These are phyloP conservation scores for Daucus carota DNA, from an alignment of 129 eudicot genomes.

Conservation along the genomic window DNA sequence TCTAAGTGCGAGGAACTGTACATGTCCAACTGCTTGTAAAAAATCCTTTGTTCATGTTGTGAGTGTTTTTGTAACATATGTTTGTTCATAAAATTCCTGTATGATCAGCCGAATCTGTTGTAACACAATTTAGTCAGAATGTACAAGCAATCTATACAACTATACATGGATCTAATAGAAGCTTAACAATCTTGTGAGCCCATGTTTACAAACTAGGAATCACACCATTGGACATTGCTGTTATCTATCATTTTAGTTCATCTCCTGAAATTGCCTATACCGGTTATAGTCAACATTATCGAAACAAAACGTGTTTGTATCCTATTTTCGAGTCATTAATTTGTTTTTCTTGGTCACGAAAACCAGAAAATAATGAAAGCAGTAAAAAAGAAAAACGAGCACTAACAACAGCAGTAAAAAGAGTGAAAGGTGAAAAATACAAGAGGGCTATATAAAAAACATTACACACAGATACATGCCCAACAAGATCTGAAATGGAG, in stretches of 20 bases:
- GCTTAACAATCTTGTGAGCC: not conserved
- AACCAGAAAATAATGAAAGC: too few species aligned
- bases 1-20: not conserved
- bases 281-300: too few species aligned
- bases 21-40: not conserved
- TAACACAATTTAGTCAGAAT: not conserved
- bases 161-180: not conserved
- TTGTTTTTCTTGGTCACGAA: too few species aligned
- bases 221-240: too few species aligned
- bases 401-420: not conserved
- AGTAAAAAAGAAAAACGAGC: not conserved
- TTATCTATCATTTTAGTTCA: too few species aligned
- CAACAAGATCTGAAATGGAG: slow-evolving; percentile 36
- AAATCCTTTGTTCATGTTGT: not conserved
- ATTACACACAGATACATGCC: not conserved
- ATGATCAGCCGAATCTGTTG: not conserved
- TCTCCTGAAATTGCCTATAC: too few species aligned
- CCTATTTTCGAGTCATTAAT: too few species aligned
- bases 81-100: not conserved
- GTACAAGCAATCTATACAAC: not conserved
- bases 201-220: too few species aligned
- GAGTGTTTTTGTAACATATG: not conserved
- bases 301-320: too few species aligned
- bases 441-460: not conserved
- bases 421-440: not conserved